Evolutionary conservation across 108 stramenopile species (phyloP), one percentile per base, ranked within the genome.

Genomic region (Nannochloropsis oceanica): DNA sequence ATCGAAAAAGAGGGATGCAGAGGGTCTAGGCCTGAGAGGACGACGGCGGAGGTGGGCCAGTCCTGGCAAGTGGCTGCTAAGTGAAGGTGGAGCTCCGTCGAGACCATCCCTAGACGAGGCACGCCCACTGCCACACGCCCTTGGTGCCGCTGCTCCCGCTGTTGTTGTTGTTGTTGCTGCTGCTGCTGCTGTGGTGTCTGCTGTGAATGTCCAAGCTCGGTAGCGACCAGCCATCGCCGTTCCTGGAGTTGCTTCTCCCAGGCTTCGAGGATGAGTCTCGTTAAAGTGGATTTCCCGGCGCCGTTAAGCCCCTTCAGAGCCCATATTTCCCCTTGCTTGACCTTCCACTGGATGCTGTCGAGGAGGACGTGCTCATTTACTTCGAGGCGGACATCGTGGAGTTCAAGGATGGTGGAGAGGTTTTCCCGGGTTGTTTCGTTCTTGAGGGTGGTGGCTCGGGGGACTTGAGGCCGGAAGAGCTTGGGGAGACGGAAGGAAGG

Each of bases 61-160:
- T 82, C 79, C 59, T 18, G n/a, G n/a, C 59, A 73, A 7, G 81
- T 79, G 43, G 89, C 86, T 12, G 91, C 91, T 73, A 90, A 84
- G 24, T 87, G 89, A 86, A 95, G 88, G 85, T 95, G 94, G 25
- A 89, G 86, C 85, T 95, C 94, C 7, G 94, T 95, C 0, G 94
- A 94, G 8, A 94, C 93, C 93, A 92, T 93, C 8, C 93, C 92
- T 13, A 95, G 84, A 9, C 86, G 87, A 83, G 43, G 88, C 20
- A 42, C 42, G 34, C 81, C 81, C 5, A 27, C 27, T 12, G 34
- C 34, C 42, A 26, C 81, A 18, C 81, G 81, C 26, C 81, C 25
- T 5, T 81, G 25, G 25, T 25, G 25, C 8, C 13, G 26, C 80
- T 18, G 22, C n/a, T n/a, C n/a, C n/a, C n/a, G n/a, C 22, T 18